Evolutionary conservation across 1,284 basidiomycete genomes (phyloP), one percentile per base, ranked within the genome.

Genomic region (Hortiboletus rubellus): DNA sequence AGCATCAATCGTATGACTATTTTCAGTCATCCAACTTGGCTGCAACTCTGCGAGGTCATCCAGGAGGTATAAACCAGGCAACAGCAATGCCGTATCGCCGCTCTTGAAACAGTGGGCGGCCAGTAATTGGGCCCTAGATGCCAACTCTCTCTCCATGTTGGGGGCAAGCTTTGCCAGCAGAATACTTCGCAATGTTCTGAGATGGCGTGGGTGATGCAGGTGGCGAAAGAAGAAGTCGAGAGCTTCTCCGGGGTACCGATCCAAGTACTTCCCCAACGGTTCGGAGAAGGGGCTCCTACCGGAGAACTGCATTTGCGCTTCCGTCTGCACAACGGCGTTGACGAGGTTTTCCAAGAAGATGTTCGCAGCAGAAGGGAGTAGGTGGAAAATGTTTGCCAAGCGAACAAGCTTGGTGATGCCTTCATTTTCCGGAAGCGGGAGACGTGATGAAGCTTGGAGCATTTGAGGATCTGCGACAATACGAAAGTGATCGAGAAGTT

Each of bases 301-400:
- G 1, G 92, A 93, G 68, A 96, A 96, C 63, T 94, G 91, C 75
- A 99, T 86, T 63, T 89, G 85, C 1, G 89, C 82, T 76, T 99
- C 97, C 7, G 95, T 96, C 66, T 96, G 90, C n/a, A 98, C 94
- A 50, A 99, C 88, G 9, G 87, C 82, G 58, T 88, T 90, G 56
- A 94, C 87, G 33, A 99, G 85, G 53, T 87, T 85, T 66, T 93
- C 88, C 46, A 99, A 81, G 78, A 96, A 99, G 55, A 94, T 90
- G 63, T 94, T 93, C 30, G 97, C 97, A 0, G 94, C 88, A 11
- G 94, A 87, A 0, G 96, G 95, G 14, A 99, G 82, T 7, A 99
- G 86, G 66, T 98, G 94, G 79, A 99, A 99, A 60, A 99, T 94
- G 67, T 98, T 97, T 55, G 96, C 92, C 56, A 99, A 82, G 43